Evolutionary conservation across 495 filamentous ascomycete genomes (phyloP), one percentile per base, ranked within the genome.

Genomic region (Lasiosphaeris hirsuta): DNA sequence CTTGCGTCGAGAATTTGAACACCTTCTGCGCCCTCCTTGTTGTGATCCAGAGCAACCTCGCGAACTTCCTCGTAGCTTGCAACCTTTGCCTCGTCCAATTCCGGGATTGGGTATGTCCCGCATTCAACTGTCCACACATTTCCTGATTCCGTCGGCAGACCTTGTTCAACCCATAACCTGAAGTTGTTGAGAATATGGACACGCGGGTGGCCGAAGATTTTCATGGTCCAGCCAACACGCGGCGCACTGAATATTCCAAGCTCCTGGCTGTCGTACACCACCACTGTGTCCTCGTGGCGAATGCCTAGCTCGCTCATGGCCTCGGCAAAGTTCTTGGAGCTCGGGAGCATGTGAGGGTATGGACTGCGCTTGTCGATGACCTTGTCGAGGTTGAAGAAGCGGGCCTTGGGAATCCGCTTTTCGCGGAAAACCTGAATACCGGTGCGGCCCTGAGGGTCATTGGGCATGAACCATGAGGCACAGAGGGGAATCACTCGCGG

Each of bases 261-360:
- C 69, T 97, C 90, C 41, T 85, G 81, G 7, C 85, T 85, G 70
- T 98, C 94, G 66, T 97, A 98, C 7, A 98, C 90, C 8, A 97
- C 93, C 1, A 98, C 81, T 10, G 84, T 87, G 63, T 98, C 94
- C 42, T 96, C 90, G 54, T 81, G 80, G 37, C 83, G 84, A 54
- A 98, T 94, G 4, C 94, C 94, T 14, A 98, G 74, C 41, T 85
- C 79, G 58, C 86, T 83, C 95, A 98, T 96, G 9, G 91, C 90
- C 56, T 86, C 79, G 41, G 91, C 87, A 69, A 97, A 97, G 34
- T 81, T 77, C 59, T 87, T 82, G 13, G 87, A 76, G 15, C 80
- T 86, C 3, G 95, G 95, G 7, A 98, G 87, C 94, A 98, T 98
- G 70, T 98, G 94, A 10, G 94, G 93, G 68, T 96, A 98, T 7